These are phyloP conservation scores for Cardiospermum halicacabum DNA, from an alignment of 345 rosid genomes.

Conservation along the genomic window DNA sequence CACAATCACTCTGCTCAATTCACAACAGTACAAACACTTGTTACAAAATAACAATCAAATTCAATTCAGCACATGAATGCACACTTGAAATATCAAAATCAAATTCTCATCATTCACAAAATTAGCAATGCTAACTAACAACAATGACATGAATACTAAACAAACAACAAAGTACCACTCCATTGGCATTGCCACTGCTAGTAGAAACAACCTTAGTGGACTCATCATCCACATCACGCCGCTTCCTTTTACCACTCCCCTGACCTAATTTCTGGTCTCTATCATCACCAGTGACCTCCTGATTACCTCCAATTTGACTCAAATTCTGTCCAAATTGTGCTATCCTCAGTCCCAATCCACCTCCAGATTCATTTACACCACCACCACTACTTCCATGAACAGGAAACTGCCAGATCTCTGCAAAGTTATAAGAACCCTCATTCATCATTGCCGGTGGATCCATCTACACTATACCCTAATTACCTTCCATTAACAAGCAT, in stretches of 20 bases:
- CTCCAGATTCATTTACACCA: constrained; percentile 12
- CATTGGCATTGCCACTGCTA: constrained; percentile 37
- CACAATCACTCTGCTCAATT: constrained; percentile 41
- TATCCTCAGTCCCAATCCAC: constrained; percentile 27
- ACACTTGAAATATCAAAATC: neutral
- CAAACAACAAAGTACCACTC: constrained; percentile 28
- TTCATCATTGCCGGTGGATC: constrained; percentile 71
- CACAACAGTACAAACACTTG: neutral
- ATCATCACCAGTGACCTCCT: constrained; percentile 32
- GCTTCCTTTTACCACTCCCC: constrained; percentile 44
- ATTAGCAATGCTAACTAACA: neutral
- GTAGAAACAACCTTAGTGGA: constrained; percentile 40
- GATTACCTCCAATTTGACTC: constrained; percentile 30
- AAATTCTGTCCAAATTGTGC: constrained; percentile 30
- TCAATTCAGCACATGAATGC: neutral
- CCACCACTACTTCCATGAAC: constrained; percentile 36
- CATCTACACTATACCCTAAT: constrained; percentile 26
- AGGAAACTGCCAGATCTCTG: constrained; percentile 87
- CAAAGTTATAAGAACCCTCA: constrained; percentile 43
- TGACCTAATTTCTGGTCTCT: constrained; percentile 33
- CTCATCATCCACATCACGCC: constrained; percentile 48
- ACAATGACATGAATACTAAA: neutral
- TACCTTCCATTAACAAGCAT: neutral
- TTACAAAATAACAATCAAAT: neutral
- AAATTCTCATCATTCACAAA: neutral